Conservation (phyloP, 805 yeast species). For the Phaffomyces thermotolerans region DNA sequence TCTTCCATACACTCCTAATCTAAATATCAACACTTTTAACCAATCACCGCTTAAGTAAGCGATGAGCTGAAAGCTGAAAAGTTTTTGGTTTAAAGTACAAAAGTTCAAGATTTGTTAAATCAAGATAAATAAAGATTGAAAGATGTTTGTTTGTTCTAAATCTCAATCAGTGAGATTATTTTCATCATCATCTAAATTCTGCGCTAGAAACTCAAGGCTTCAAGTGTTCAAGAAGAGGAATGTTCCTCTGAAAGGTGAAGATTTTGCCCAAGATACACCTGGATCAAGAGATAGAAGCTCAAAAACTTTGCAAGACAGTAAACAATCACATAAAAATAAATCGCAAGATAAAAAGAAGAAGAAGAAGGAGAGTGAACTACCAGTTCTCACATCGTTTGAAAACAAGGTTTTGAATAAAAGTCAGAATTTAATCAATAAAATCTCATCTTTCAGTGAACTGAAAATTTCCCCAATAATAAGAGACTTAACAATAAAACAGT, state of each 20-base stretch:
- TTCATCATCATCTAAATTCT: not conserved
- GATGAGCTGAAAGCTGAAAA: not conserved
- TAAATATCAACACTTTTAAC: too few species aligned
- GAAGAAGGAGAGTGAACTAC: constrained; percentile 11
- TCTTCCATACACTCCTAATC: too few species aligned
- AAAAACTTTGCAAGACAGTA: not conserved
- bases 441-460: constrained; percentile 58
- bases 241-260: not conserved
- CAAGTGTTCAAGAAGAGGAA: constrained; percentile 9
- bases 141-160: not conserved
- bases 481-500: constrained; percentile 46
- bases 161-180: not conserved
- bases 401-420: constrained; percentile 28
- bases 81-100: too few species aligned
- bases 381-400: constrained; percentile 20
- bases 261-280: not conserved
- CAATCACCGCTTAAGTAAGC: too few species aligned
- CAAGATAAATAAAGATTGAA: not conserved
- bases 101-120: not conserved
- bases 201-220: constrained; percentile 5
- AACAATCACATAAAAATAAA: not conserved
- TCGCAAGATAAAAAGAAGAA: not conserved
- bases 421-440: constrained; percentile 40
- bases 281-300: not conserved
- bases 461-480: constrained; percentile 63